phyloP scores from a whole-genome alignment of 73 alveolate species.

The Effrenium voratum region DNA sequence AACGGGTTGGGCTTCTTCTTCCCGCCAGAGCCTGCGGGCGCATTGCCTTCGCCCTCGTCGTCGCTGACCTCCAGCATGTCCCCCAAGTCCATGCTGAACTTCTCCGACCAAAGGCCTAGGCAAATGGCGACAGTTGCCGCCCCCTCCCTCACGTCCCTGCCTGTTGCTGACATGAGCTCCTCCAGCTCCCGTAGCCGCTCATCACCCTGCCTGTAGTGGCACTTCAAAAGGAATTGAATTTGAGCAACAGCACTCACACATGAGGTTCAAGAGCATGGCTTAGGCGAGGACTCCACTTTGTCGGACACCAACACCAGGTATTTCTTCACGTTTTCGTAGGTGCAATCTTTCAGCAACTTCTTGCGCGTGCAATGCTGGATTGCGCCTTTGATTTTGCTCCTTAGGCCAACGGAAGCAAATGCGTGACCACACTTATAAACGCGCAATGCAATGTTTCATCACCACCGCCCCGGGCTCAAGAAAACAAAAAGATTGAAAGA shows the following conservation, averaged over 20 bases:
- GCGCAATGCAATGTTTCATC: neutral
- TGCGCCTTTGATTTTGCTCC: conserved; percentile 25
- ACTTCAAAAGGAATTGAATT: too few relatives aligned
- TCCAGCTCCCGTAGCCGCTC: conserved; percentile 7
- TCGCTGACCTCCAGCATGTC: neutral
- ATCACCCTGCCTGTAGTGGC: neutral
- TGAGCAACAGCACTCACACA: neutral
- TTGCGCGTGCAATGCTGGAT: neutral
- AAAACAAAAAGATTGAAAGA: neutral
- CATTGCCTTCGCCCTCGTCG: neutral
- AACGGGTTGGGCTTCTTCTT: neutral
- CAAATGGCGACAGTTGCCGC: too few relatives aligned
- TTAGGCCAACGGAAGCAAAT: too few relatives aligned
- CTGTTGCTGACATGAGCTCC: neutral
- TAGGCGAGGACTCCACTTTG: neutral
- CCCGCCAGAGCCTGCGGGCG: neutral
- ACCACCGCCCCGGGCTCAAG: neutral
- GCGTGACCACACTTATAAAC: too few relatives aligned
- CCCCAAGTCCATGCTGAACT: neutral
- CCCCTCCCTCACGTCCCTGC: too few relatives aligned
- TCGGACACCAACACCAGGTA: conserved; percentile 5
- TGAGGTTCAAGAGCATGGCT: neutral
- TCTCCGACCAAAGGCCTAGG: neutral
- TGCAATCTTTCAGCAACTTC: neutral
- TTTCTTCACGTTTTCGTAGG: neutral